Conservation (phyloP, 768 basidiomycete species). For the Tylopilus rubrobrunneus region DNA sequence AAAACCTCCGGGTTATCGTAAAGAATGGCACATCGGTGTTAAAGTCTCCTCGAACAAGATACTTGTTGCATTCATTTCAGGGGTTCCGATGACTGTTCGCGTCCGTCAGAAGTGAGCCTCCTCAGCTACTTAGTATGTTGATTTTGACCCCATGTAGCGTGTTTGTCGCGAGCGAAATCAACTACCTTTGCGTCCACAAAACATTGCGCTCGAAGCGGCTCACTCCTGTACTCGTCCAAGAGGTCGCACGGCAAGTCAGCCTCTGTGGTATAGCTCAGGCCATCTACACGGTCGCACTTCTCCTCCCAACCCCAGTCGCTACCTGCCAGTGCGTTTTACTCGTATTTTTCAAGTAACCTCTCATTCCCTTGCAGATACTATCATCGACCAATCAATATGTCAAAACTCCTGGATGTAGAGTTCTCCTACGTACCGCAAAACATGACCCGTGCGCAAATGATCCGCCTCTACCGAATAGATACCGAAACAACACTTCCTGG, state of each 20-base stretch:
- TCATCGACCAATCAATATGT: conserved; percentile 88
- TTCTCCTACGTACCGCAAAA: conserved; percentile 86
- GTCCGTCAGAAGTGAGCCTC: conserved; percentile 73
- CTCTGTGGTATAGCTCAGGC: conserved; percentile 92
- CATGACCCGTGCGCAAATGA: conserved; percentile 90
- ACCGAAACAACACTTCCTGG: conserved; percentile 50
- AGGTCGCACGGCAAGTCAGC: conserved; percentile 90
- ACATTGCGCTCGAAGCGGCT: conserved; percentile 93
- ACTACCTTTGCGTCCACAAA: conserved; percentile 97
- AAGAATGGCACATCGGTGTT: conserved; percentile 96
- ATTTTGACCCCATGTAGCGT: conserved; percentile 39
- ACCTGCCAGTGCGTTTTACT: conserved; percentile 62
- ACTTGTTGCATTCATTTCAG: conserved; percentile 95
- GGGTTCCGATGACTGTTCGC: conserved; percentile 82
- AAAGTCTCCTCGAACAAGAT: conserved; percentile 88
- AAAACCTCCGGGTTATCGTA: conserved; percentile 87
- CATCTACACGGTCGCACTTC: conserved; percentile 91
- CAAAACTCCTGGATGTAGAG: conserved; percentile 85
- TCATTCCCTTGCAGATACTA: conserved; percentile 57
- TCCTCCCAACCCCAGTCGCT: conserved; percentile 90
- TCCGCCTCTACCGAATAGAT: conserved; percentile 68
- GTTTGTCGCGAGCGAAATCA: conserved; percentile 84
- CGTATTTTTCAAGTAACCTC: neutral
- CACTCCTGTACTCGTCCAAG: conserved; percentile 95
- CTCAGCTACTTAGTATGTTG: neutral